Conservation (phyloP, 495 filamentous ascomycete species). For the Neurospora africana region DNA sequence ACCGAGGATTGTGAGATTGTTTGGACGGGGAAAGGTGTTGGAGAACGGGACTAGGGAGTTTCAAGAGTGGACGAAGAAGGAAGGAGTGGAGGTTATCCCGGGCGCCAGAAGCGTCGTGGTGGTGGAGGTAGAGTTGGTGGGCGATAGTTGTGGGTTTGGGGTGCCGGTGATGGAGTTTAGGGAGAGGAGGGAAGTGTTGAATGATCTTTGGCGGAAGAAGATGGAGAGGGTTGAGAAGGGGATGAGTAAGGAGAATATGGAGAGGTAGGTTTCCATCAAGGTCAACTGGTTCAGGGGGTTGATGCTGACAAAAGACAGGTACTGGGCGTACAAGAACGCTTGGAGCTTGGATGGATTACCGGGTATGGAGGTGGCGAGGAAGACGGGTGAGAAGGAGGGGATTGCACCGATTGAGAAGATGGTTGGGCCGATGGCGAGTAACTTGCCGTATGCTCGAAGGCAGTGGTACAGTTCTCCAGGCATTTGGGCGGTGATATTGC, state of each 20-base stretch:
- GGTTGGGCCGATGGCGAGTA: conserved; percentile 26
- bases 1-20: conserved; percentile 62
- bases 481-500: not conserved
- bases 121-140: conserved; percentile 57
- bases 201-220: conserved; percentile 38
- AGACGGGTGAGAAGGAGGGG: conserved; percentile 27
- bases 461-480: not conserved
- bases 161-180: conserved; percentile 45
- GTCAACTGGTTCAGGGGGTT: not conserved
- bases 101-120: conserved; percentile 54
- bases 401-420: conserved; percentile 43
- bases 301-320: conserved; percentile 20
- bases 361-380: conserved; percentile 33
- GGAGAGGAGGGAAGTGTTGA: conserved; percentile 33
- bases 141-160: conserved; percentile 40
- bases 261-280: conserved; percentile 21
- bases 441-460: not conserved
- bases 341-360: conserved; percentile 45
- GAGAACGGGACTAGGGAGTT: conserved; percentile 45
- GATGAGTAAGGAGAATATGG: conserved; percentile 39
- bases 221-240: conserved; percentile 30
- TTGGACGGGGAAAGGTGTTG: conserved; percentile 54
- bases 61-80: conserved; percentile 32
- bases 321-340: conserved; percentile 48
- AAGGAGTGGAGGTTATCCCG: conserved; percentile 29